A percentile compares a stretch with the other conserved stretches of the same genome.
These are phyloP conservation scores for Nakazawaea ambrosiae DNA, from an alignment of 805 yeast species.

Conservation along the genomic window DNA sequence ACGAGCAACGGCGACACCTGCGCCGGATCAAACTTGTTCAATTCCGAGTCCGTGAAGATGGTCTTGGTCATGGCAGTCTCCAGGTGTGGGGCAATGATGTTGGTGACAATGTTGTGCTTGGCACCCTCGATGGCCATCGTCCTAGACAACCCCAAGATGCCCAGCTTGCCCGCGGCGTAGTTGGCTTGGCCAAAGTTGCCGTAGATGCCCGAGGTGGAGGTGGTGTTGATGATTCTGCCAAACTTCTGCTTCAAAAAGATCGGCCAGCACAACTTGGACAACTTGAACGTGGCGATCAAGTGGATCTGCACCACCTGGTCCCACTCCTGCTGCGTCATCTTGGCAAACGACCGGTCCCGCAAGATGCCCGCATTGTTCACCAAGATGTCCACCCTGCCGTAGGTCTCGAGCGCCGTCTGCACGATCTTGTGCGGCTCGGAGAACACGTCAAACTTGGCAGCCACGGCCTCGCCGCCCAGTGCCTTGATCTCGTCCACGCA, in stretches of 20 bases:
- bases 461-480: slow-evolving; percentile 76
- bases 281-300: slow-evolving; percentile 69
- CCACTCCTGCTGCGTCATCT: slow-evolving; percentile 86
- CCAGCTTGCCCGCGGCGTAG: slow-evolving; percentile 91
- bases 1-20: slow-evolving; percentile 89
- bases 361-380: slow-evolving; percentile 93
- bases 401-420: slow-evolving; percentile 65
- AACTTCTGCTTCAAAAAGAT: slow-evolving; percentile 67
- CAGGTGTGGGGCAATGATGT: slow-evolving; percentile 93
- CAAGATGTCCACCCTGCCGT: slow-evolving; percentile 79
- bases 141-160: slow-evolving; percentile 75
- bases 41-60: slow-evolving; percentile 71
- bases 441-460: slow-evolving; percentile 78
- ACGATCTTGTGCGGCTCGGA: slow-evolving; percentile 68
- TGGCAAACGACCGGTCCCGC: slow-evolving; percentile 80
- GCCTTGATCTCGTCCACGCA: slow-evolving; percentile 70
- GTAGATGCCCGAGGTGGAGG: slow-evolving; percentile 95
- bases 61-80: slow-evolving; percentile 96
- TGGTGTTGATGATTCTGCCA: slow-evolving; percentile 81
- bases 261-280: slow-evolving; percentile 92
- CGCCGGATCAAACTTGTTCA: slow-evolving; percentile 76
- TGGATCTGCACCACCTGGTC: slow-evolving; percentile 73
- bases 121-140: slow-evolving; percentile 90
- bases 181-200: slow-evolving; percentile 98
- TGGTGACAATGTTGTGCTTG: slow-evolving; percentile 65